Evolutionary conservation across 164 flowering plant genomes (phyloP).

Genomic region (Euptelea pleiosperma): DNA sequence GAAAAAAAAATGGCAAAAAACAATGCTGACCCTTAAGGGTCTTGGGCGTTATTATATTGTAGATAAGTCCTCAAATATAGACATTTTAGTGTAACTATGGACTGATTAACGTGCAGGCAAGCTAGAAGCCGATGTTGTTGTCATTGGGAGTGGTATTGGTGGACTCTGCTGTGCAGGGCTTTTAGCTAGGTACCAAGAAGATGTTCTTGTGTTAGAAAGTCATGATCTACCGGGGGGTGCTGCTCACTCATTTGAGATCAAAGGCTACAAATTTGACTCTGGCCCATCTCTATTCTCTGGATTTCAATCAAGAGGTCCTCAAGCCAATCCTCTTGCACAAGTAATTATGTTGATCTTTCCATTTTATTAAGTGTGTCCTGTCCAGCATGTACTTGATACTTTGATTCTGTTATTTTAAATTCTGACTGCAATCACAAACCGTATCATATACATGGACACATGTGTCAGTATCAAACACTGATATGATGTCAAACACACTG

Average conservation of each 20-base stretch:
- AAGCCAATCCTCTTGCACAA: conserved; percentile 95
- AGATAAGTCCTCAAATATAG: neutral
- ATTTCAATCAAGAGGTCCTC: conserved; percentile 87
- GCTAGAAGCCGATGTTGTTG: conserved; percentile 87
- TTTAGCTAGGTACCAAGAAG: conserved; percentile 74
- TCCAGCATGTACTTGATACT: neutral
- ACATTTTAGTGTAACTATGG: neutral
- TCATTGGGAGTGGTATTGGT: conserved; percentile 94
- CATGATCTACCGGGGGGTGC: conserved; percentile 96
- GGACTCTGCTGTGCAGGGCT: conserved; percentile 87
- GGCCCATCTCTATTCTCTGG: conserved; percentile 98
- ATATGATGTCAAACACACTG: too few species aligned
- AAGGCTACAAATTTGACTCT: conserved; percentile 83
- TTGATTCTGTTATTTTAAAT: too few species aligned
- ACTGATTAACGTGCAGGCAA: conserved; percentile 46
- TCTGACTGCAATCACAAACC: too few species aligned
- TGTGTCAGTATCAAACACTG: too few species aligned
- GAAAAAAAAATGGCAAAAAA: too few species aligned
- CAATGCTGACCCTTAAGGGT: too few species aligned
- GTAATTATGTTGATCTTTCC: conserved; percentile 26
- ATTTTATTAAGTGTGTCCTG: neutral
- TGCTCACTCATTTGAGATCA: conserved; percentile 87
- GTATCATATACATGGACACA: too few species aligned
- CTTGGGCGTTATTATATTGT: too few species aligned
- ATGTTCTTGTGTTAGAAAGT: conserved; percentile 86